phyloP scores from a whole-genome alignment of 2,329 filamentous ascomycete genomes.

The Juglanconis sp. region DNA sequence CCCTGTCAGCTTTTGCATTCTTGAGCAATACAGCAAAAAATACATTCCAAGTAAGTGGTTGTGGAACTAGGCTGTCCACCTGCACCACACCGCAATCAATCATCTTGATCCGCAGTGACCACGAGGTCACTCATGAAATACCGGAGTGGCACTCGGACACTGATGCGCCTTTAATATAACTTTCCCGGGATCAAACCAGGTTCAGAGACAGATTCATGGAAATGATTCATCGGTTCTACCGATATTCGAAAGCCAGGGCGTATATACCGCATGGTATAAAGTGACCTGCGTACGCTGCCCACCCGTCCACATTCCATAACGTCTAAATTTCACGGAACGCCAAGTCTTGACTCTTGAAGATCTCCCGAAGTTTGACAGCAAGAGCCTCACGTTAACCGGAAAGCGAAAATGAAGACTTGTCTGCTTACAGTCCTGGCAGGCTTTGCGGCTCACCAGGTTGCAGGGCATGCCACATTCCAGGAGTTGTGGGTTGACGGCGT shows the following conservation, averaged over 20 bases:
- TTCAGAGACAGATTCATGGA: neutral
- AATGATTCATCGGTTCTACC: neutral
- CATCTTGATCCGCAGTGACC: neutral
- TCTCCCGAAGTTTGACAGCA: slow-evolving; percentile 1
- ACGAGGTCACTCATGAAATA: no score
- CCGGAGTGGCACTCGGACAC: neutral
- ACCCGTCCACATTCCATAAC: neutral
- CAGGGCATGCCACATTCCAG: slow-evolving; percentile 50
- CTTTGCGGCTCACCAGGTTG: slow-evolving; percentile 34
- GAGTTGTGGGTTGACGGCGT: slow-evolving; percentile 45
- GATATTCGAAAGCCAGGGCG: neutral
- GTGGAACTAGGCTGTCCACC: neutral
- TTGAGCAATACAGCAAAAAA: neutral
- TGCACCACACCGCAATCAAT: neutral
- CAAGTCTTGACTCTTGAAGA: neutral
- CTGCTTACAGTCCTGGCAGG: slow-evolving; percentile 29
- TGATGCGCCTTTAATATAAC: neutral
- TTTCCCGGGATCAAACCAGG: neutral
- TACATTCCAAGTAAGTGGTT: neutral
- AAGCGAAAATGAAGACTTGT: slow-evolving; percentile 33
- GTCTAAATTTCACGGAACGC: neutral
- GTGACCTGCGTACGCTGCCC: neutral
- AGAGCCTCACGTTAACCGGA: neutral
- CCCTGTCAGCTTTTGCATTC: neutral
- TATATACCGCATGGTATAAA: neutral